Evolutionary conservation across 2,329 filamentous ascomycete genomes (phyloP).

Genomic region (Amauroascus niger): DNA sequence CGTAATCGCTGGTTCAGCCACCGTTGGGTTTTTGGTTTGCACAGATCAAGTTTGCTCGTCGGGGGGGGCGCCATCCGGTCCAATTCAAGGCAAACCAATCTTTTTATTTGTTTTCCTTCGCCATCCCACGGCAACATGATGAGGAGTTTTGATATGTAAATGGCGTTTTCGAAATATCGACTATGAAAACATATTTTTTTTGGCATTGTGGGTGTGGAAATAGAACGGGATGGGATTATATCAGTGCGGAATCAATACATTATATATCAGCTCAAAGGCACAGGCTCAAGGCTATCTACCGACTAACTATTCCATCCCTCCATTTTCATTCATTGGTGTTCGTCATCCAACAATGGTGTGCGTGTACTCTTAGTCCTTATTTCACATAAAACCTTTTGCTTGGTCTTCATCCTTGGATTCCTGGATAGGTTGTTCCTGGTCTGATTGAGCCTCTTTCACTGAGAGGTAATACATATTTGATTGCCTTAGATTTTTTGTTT

Average conservation of each 20-base stretch:
- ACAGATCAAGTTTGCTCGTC: background rate
- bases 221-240: background rate
- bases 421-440: no score
- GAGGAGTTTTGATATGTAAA: background rate
- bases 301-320: no score
- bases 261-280: background rate
- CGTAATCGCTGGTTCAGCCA: no score
- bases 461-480: no score
- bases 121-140: background rate
- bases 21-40: background rate
- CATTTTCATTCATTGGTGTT: no score
- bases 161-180: background rate
- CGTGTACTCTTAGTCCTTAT: no score
- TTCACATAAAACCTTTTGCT: no score
- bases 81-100: background rate
- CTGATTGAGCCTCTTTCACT: no score
- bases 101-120: background rate
- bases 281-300: background rate
- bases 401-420: no score
- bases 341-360: no score
- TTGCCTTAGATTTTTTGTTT: no score
- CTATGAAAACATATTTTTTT: background rate
- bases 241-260: background rate
- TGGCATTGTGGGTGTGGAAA: background rate
- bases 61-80: background rate